phyloP scores from a whole-genome alignment of 176 grass and related monocot genomes.

The Poa annua region DNA sequence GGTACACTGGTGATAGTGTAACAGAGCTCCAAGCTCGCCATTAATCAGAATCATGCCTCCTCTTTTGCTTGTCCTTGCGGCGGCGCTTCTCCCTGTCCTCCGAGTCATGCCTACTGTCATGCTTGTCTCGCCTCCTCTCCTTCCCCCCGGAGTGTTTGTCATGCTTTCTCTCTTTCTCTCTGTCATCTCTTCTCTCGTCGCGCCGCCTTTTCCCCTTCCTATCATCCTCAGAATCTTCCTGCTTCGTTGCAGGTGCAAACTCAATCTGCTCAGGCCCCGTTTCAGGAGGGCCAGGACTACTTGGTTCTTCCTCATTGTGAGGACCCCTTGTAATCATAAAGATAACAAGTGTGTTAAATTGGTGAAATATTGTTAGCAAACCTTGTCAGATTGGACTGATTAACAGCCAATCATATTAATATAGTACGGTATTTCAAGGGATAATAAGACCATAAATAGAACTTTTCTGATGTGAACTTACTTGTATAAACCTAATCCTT shows the following conservation, averaged over 20 bases:
- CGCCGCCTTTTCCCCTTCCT: constrained; percentile 54
- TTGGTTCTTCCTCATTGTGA: constrained; percentile 52
- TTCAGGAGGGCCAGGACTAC: constrained; percentile 50
- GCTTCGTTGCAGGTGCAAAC: constrained; percentile 35
- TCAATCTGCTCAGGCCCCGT: constrained; percentile 40
- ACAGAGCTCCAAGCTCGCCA: background rate
- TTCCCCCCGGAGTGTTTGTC: constrained; percentile 50
- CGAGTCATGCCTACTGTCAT: constrained; percentile 59
- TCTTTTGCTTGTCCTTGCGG: constrained; percentile 69
- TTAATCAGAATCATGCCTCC: constrained; percentile 70
- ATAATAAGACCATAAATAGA: background rate
- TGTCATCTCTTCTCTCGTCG: constrained; percentile 55
- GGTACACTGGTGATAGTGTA: background rate
- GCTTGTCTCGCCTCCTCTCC: constrained; percentile 59
- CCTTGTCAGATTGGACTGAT: background rate
- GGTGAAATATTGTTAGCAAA: constrained; percentile 5
- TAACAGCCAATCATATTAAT: background rate
- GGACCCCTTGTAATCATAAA: constrained; percentile 56
- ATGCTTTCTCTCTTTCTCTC: constrained; percentile 43
- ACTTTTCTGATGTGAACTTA: constrained; percentile 36
- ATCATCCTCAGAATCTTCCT: constrained; percentile 60
- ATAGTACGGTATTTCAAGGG: background rate
- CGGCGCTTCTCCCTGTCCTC: constrained; percentile 56
- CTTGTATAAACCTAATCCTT: constrained; percentile 97
- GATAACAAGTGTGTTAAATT: constrained; percentile 16